Conservation (phyloP, 2,329 filamentous ascomycete species). For the Cladosporium sphaerospermum region DNA sequence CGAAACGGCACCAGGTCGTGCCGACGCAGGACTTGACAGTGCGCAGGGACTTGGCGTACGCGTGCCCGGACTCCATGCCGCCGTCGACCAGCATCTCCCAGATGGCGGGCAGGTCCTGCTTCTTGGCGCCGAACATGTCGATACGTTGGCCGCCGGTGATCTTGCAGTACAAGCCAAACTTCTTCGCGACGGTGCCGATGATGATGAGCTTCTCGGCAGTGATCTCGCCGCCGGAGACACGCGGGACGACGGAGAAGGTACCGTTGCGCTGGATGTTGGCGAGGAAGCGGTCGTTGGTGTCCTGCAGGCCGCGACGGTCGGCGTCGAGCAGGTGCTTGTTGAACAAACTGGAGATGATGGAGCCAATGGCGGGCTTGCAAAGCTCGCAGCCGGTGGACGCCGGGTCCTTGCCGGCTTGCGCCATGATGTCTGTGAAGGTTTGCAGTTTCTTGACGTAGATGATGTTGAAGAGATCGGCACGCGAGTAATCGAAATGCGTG, state of each 20-base stretch:
- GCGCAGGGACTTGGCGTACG: conserved; percentile 80
- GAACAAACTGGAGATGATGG: conserved; percentile 74
- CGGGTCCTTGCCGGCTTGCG: conserved; percentile 63
- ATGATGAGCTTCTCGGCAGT: conserved; percentile 78
- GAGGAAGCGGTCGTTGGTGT: conserved; percentile 83
- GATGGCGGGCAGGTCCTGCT: conserved; percentile 76
- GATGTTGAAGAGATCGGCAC: conserved; percentile 86
- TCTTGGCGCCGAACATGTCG: conserved; percentile 86
- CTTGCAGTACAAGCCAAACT: conserved; percentile 81
- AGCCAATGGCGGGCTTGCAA: conserved; percentile 77
- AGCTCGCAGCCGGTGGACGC: conserved; percentile 74
- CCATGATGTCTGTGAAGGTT: conserved; percentile 71
- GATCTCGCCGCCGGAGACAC: conserved; percentile 79
- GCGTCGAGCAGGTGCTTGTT: conserved; percentile 76
- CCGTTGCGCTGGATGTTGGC: conserved; percentile 89
- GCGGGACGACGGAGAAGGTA: conserved; percentile 81
- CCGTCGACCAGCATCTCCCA: conserved; percentile 76
- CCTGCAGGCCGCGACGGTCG: conserved; percentile 67
- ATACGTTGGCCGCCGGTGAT: conserved; percentile 90
- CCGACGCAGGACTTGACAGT: conserved; percentile 92
- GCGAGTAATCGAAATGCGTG: conserved; percentile 74
- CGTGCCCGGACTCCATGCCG: conserved; percentile 78
- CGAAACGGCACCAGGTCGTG: conserved; percentile 84
- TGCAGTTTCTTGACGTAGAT: conserved; percentile 72
- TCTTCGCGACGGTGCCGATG: conserved; percentile 77